These are phyloP conservation scores for Metarhizium brunneum DNA, from an alignment of 2,329 filamentous ascomycete species.

Conservation along the genomic window DNA sequence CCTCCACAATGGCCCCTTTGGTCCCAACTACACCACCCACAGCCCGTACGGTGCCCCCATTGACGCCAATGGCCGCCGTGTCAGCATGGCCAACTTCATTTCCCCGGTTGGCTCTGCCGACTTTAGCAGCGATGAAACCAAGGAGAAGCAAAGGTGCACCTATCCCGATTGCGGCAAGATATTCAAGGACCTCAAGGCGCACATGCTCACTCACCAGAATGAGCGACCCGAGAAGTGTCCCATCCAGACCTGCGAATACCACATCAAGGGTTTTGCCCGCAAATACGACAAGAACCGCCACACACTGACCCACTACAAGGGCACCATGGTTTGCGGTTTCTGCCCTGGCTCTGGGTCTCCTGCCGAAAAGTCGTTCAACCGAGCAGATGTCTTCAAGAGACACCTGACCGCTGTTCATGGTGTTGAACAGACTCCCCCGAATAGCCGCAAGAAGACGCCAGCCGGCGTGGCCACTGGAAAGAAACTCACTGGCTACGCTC, in stretches of 20 bases:
- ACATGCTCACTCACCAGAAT: constrained; percentile 88
- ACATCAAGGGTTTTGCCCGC: constrained; percentile 82
- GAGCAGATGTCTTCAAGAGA: constrained; percentile 91
- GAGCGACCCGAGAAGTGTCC: constrained; percentile 92
- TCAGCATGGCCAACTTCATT: constrained; percentile 60
- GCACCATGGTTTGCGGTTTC: constrained; percentile 94
- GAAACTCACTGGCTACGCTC: constrained; percentile 61
- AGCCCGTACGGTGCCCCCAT: constrained; percentile 42
- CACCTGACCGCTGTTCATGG: constrained; percentile 85
- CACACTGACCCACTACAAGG: constrained; percentile 92
- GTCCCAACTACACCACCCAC: constrained; percentile 39
- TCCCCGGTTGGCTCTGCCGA: constrained; percentile 51
- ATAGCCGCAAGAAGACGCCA: constrained; percentile 67
- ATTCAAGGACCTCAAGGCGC: constrained; percentile 87
- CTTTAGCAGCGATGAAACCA: constrained; percentile 52
- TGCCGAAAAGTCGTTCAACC: constrained; percentile 90
- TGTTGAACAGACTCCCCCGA: constrained; percentile 87
- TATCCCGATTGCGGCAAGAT: constrained; percentile 75
- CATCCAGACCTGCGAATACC: constrained; percentile 84
- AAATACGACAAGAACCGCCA: constrained; percentile 97
- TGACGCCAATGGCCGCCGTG: constrained; percentile 43
- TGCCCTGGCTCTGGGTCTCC: constrained; percentile 82
- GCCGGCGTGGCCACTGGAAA: constrained; percentile 37
- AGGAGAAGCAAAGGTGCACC: constrained; percentile 66
- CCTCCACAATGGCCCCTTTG: constrained; percentile 44